phyloP scores from a whole-genome alignment of 2,329 filamentous ascomycete species.

The Drechslerella stenobrocha region DNA sequence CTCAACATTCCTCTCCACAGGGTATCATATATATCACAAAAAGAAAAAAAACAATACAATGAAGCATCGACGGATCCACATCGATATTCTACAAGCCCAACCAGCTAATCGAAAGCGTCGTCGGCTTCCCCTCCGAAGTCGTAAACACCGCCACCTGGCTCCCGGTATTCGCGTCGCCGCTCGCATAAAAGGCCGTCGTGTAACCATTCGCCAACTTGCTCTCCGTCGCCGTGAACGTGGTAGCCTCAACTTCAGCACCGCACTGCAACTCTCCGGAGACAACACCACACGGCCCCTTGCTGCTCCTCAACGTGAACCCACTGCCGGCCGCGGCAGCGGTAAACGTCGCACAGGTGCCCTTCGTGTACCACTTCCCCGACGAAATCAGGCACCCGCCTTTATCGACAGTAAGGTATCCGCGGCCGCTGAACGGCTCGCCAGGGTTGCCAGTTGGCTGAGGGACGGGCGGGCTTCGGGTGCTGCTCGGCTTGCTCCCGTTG shows the following conservation, averaged over 20 bases:
- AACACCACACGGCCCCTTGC: constrained; percentile 65
- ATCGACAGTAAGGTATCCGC: constrained; percentile 65
- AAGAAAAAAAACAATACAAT: background rate
- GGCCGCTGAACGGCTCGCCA: constrained; percentile 61
- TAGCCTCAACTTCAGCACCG: constrained; percentile 42
- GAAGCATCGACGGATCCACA: too few relatives aligned
- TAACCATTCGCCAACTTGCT: constrained; percentile 18
- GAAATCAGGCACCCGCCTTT: constrained; percentile 69
- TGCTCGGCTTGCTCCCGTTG: constrained; percentile 33
- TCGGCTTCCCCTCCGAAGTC: constrained; percentile 5
- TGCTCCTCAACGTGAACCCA: constrained; percentile 64
- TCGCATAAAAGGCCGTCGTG: constrained; percentile 13
- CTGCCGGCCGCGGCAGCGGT: constrained; percentile 60
- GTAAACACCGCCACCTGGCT: constrained; percentile 29
- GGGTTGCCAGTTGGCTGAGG: constrained; percentile 51
- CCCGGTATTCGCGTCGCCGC: constrained; percentile 25
- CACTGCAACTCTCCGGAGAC: constrained; percentile 56
- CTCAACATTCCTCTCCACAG: background rate
- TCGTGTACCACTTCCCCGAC: constrained; percentile 68
- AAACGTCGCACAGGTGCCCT: constrained; percentile 70
- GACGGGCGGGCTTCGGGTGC: too few relatives aligned
- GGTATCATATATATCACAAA: constrained; percentile 22
- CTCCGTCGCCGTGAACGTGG: constrained; percentile 32
- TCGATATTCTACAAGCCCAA: constrained; percentile 26
- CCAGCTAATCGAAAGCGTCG: constrained; percentile 24